These are phyloP conservation scores for Nepenthes mirabilis DNA, from an alignment of 148 eudicot genomes.

Conservation along the genomic window DNA sequence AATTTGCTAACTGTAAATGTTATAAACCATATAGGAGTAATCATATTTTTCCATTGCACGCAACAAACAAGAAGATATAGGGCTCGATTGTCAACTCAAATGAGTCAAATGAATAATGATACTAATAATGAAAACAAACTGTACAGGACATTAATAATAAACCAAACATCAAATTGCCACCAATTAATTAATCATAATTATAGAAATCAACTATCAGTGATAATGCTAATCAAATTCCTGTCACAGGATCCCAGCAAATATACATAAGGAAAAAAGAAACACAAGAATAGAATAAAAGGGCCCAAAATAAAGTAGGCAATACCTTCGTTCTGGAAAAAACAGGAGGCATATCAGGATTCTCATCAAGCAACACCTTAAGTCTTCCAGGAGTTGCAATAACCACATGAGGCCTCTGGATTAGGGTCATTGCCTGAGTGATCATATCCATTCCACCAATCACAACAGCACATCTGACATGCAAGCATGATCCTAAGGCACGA, in stretches of 20 bases:
- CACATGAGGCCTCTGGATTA: slow-evolving; percentile 68
- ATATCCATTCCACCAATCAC: slow-evolving; percentile 89
- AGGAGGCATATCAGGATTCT: slow-evolving; percentile 61
- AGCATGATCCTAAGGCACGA: slow-evolving; percentile 67
- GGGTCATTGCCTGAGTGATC: slow-evolving; percentile 45
- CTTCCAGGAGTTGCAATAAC: slow-evolving; percentile 92
- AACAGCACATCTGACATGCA: slow-evolving; percentile 53
- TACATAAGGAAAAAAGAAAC: no score
- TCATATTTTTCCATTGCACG: no score
- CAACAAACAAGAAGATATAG: no score
- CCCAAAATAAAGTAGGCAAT: background rate
- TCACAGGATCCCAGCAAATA: background rate
- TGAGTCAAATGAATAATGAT: no score
- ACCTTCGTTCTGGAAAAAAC: slow-evolving; percentile 80
- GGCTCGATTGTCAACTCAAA: no score
- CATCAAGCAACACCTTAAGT: slow-evolving; percentile 58
- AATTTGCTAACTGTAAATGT: no score
- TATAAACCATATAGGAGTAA: no score
- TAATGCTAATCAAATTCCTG: background rate
- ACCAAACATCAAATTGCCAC: no score
- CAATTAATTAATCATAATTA: background rate
- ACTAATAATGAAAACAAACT: no score
- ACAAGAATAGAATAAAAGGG: background rate
- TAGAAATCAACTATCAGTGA: background rate
- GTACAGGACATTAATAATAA: no score